Percentiles rank a stretch among this genome's conserved stretches.
Conservation (phyloP, 2,329 filamentous ascomycete genomes). For the Arthroderma sp. region DNA sequence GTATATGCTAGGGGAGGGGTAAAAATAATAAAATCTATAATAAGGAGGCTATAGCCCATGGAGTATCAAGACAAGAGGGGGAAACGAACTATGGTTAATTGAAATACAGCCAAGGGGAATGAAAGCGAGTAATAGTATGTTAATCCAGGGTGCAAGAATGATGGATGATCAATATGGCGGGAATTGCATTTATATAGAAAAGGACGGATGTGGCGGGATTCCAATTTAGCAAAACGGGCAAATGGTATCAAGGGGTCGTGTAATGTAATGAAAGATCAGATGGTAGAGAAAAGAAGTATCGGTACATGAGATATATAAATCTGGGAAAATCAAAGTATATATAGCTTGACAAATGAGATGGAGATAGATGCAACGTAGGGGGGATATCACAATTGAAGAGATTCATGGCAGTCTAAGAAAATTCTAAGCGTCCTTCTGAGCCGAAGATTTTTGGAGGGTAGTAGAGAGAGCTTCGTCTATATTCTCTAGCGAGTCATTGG, state of each 20-base stretch:
- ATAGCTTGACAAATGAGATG: neutral
- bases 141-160: neutral
- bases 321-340: neutral
- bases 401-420: neutral
- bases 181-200: neutral
- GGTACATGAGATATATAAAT: neutral
- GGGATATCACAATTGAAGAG: slow-evolving; percentile 2
- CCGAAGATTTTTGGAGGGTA: neutral
- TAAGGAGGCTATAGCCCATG: neutral
- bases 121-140: neutral
- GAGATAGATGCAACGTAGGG: neutral
- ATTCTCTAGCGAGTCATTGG: slow-evolving; percentile 6
- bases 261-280: neutral
- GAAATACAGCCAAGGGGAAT: neutral
- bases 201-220: neutral
- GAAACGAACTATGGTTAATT: neutral
- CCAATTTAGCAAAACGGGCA: neutral
- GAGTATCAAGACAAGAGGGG: neutral
- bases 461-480: neutral
- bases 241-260: slow-evolving; percentile 1
- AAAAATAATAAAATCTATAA: neutral
- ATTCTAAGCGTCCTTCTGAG: neutral
- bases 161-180: neutral
- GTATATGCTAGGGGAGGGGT: neutral
- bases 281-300: neutral